Evolutionary conservation across 1,139 yeast genomes (phyloP), one percentile per base, ranked within the genome.

Genomic region (Keqinozyma sinolaborantium): DNA sequence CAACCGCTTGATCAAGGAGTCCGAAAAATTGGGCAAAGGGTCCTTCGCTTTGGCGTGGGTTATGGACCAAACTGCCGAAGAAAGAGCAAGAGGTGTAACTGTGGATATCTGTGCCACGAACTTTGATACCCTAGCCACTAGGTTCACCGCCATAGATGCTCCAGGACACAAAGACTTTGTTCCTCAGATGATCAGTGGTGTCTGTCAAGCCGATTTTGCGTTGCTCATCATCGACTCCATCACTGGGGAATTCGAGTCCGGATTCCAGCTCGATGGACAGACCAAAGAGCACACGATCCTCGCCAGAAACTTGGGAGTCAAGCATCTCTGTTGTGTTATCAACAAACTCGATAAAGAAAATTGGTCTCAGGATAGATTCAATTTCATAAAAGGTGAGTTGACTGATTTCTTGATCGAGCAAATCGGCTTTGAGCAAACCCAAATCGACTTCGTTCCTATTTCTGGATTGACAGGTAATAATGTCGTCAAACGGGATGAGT

Each of bases 11-110:
- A 78, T 85, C 34, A 77, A 79, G 44, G 97, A 92, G 48, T 82
- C 95, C 31, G 87, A 83, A 35, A 74, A 73, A 36, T 72, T 77
- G 2, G 98, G 98, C 5, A 94, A 92, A 51, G 83, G 88, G 2
- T 88, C 97, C 1, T 94, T 94, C 60, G 95, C 96, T 10, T 69
- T 90, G 33, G 98, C 98, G 0, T 94, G 99, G 99, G 80, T 92
- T 9, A 77, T 92, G 86, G 99, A 94, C 55, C 96, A 90, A 57
- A 88, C 97, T 0, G 64, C 73, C 1, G 98, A 92, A 54, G 99
- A 94, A 58, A 74, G 99, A 47, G 58, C 72, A 5, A 62, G 90
- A 41, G 98, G 99, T 41, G 96, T 94, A 4, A 94, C 99, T 2
- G 86, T 92, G 25, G 97, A 94, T 47, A 83, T 90, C 21, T 84